Base-by-base conservation (phyloP, 1,284 basidiomycete genomes). In the Xerocomus minutiporus region DNA sequence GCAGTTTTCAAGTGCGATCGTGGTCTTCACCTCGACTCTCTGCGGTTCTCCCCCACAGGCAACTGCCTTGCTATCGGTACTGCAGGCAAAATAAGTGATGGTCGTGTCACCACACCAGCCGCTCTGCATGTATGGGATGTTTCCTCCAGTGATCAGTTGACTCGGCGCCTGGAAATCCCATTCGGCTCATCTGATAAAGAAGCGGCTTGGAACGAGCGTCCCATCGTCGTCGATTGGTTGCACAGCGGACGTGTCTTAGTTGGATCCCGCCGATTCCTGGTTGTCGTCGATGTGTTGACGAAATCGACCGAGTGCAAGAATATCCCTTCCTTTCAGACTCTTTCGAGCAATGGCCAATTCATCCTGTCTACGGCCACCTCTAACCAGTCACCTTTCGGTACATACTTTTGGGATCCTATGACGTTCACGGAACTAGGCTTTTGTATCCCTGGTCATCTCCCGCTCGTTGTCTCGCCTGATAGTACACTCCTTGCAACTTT, bases 391-490 rank as follows among this genome's bases (percentile, higher is more conserved):
- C 28, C 29, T 28, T 31, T 48, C 35, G 55, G 41, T 20, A 1
- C 29, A 29, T 56, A 46, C 25, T 38, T 57, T 46, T 46, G 43
- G 54, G 29, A 52, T 31, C 29, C 48, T 23, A 13, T 26, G 34
- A 46, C 41, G 7, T 55, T 52, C 23, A 15, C 31, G 13, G 38
- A 57, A 43, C 0, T 38, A 8, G 46, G 17, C 28, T 20, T 23
- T 15, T 5, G 2, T 42, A 46, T 47, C 13, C 23, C 34, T n/a
- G 23, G 31, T 26, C 26, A 20, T 42, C 11, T 46, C 9, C 29
- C 38, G 3, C 42, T 54, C 15, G 36, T 34, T 15, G 17, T 46
- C 13, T 45, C 51, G 1, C 15, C 29, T 6, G 25, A 34, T 43
- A 5, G 32, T 8, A 26, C 12, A 31, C 29, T 20, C 12, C 26